phyloP scores from a whole-genome alignment of 805 yeast genomes.

The Lachancea kluyveri region DNA sequence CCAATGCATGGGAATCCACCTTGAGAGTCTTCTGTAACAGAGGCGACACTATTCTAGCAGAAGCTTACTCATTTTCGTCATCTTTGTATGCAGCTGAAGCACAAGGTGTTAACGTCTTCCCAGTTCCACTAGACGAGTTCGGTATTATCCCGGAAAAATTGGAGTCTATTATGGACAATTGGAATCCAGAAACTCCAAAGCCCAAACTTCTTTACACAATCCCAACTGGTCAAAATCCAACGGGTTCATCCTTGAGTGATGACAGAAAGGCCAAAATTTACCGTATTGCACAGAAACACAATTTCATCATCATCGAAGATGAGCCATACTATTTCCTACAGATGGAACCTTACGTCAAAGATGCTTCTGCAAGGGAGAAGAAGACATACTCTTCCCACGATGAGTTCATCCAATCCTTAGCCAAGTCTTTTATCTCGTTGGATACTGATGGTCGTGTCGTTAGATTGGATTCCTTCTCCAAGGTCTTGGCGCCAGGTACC shows the following conservation, averaged over 20 bases:
- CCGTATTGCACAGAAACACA: slow-evolving; percentile 75
- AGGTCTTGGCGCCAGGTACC: slow-evolving; percentile 86
- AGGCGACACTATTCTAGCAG: slow-evolving; percentile 80
- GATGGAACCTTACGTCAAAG: slow-evolving; percentile 68
- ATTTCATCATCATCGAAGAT: slow-evolving; percentile 83
- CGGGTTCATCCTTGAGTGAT: slow-evolving; percentile 74
- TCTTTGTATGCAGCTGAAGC: slow-evolving; percentile 80
- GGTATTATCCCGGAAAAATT: slow-evolving; percentile 75
- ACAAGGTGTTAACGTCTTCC: slow-evolving; percentile 58
- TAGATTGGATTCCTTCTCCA: slow-evolving; percentile 85
- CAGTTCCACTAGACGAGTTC: slow-evolving; percentile 69
- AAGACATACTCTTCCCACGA: slow-evolving; percentile 42
- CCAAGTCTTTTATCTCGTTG: slow-evolving; percentile 65
- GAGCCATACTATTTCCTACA: slow-evolving; percentile 97
- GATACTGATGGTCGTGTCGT: slow-evolving; percentile 88
- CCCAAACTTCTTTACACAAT: slow-evolving; percentile 88
- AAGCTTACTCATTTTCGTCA: slow-evolving; percentile 77
- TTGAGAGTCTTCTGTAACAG: slow-evolving; percentile 70
- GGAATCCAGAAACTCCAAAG: slow-evolving; percentile 59
- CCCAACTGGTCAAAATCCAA: slow-evolving; percentile 97
- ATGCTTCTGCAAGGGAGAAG: slow-evolving; percentile 30
- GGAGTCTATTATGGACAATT: slow-evolving; percentile 52
- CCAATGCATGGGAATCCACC: slow-evolving; percentile 83
- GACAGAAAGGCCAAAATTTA: slow-evolving; percentile 78
- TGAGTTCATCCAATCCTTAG: slow-evolving; percentile 59